Evolutionary conservation across 805 yeast genomes (phyloP).

Genomic region (Saccharomycopsis selenospora): DNA sequence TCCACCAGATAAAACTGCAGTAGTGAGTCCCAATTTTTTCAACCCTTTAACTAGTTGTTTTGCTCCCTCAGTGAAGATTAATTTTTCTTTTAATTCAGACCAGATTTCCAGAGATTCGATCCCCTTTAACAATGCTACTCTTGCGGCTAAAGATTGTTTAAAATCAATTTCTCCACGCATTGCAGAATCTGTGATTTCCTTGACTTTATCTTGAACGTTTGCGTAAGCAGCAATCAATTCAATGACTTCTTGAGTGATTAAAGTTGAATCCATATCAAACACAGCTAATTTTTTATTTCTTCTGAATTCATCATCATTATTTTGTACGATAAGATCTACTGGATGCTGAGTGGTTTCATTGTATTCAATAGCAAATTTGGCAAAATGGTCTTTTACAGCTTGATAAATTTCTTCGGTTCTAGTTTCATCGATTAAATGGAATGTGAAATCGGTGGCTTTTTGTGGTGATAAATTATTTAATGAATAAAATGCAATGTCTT

Average conservation of each 20-base stretch:
- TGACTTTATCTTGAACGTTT: conserved; percentile 79
- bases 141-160: conserved; percentile 63
- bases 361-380: conserved; percentile 6
- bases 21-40: conserved; percentile 51
- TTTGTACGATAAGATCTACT: conserved; percentile 40
- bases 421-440: conserved; percentile 9
- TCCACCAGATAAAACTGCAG: conserved; percentile 93
- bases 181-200: conserved; percentile 83
- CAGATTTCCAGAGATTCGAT: conserved; percentile 66
- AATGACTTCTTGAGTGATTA: conserved; percentile 93
- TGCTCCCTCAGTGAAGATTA: conserved; percentile 82
- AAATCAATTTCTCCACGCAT: conserved; percentile 97
- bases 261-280: conserved; percentile 97
- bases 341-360: conserved; percentile 21
- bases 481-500: conserved; percentile 11
- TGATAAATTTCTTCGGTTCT: neutral
- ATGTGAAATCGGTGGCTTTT: conserved; percentile 19
- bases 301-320: conserved; percentile 28
- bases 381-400: neutral
- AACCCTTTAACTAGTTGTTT: conserved; percentile 58
- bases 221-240: conserved; percentile 94
- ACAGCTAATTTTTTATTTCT: conserved; percentile 52
- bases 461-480: conserved; percentile 12
- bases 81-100: conserved; percentile 65
- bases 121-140: conserved; percentile 80